phyloP scores from a whole-genome alignment of 2,329 filamentous ascomycete genomes.

The Ceratocystis huliohia region DNA sequence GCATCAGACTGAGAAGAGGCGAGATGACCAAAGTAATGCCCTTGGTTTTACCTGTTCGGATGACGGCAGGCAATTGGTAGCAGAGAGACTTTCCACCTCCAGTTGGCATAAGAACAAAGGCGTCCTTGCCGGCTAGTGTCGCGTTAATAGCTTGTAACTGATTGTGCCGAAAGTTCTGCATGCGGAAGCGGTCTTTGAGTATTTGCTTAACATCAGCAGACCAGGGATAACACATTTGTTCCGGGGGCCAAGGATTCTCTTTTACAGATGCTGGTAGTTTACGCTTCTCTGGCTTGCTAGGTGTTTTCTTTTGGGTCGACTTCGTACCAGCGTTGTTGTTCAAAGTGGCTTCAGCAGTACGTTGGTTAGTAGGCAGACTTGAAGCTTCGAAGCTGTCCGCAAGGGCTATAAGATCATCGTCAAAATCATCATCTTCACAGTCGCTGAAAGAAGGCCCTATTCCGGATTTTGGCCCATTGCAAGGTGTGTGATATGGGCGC shows the following conservation, averaged over 20 bases:
- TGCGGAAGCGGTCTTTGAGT: slow-evolving; percentile 71
- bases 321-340: slow-evolving; percentile 30
- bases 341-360: background rate
- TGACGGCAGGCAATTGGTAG: slow-evolving; percentile 83
- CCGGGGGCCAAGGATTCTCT: slow-evolving; percentile 32
- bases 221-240: slow-evolving; percentile 61
- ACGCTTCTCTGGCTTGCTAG: slow-evolving; percentile 25
- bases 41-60: slow-evolving; percentile 64
- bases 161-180: slow-evolving; percentile 77
- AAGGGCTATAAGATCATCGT: slow-evolving; percentile 21
- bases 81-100: slow-evolving; percentile 94
- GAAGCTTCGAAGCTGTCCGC: slow-evolving; percentile 22
- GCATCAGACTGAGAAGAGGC: slow-evolving; percentile 87
- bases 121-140: slow-evolving; percentile 73
- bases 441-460: slow-evolving; percentile 19
- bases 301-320: slow-evolving; percentile 25
- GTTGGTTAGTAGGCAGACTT: slow-evolving; percentile 33
- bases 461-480: background rate
- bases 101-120: slow-evolving; percentile 95
- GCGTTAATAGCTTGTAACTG: slow-evolving; percentile 94
- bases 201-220: slow-evolving; percentile 69
- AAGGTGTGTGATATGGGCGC: background rate
- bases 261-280: slow-evolving; percentile 24
- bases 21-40: slow-evolving; percentile 94
- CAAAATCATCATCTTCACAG: slow-evolving; percentile 15